Evolutionary conservation across 306 rosid genomes (phyloP), one percentile per base, ranked within the genome.

Genomic region (Sicyos baderoa): DNA sequence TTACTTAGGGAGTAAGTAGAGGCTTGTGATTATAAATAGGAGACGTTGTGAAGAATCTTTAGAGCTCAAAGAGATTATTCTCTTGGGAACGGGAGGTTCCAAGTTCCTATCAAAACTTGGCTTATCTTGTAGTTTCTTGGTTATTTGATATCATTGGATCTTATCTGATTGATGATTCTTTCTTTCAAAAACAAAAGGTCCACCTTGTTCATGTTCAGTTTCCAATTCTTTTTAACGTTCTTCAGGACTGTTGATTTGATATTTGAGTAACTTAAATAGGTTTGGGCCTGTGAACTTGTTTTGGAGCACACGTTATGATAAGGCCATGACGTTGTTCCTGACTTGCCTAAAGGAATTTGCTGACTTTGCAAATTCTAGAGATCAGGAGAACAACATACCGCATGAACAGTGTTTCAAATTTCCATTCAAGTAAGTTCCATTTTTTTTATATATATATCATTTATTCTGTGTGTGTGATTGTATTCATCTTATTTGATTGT

Each of bases 261-360:
- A 71, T 23, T 6, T 61, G 16, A 50, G 18, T 75, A 17, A 14
- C 18, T 75, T 63, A 49, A 49, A 57, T 79, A 91, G 99, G 88
- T 93, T 93, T 82, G 99, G 97, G 76, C 97, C 99, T 0, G 99
- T 93, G 81, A 93, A 93, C 85, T 81, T 90, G 81, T 90, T 90
- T 75, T 93, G 99, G 99, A 89, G 99, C 77, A 90, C 95, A 58
- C 91, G 97, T 44, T 93, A 89, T 77, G 99, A 93, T 91, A 90
- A 77, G 84, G 97, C 97, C 82, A 90, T 90, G 99, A 82, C 95
- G 11, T 80, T 85, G 75, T 93, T 79, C 82, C 81, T 88, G 82
- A 84, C 93, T 57, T 93, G 96, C 80, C 94, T 89, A 45, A 93
- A 90, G 82, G 96, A 90, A 76, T 93, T 93, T 80, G 89, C 96